A percentile compares a stretch with the other conserved stretches of the same genome.
Evolutionary conservation across 805 yeast genomes (phyloP).

Genomic region (Clavispora fructus): DNA sequence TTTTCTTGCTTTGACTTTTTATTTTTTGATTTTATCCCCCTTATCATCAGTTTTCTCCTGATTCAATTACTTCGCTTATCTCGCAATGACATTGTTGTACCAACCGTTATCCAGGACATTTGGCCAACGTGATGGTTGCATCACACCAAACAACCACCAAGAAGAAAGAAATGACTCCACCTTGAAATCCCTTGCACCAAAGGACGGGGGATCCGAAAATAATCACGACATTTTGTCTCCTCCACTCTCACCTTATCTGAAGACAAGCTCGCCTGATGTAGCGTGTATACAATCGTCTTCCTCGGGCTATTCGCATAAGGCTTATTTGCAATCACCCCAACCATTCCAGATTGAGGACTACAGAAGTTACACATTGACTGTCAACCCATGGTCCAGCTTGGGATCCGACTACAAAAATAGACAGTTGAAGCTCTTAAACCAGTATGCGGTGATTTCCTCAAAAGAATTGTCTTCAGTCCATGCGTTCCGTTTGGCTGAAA

Average conservation of each 20-base stretch:
- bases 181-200: background rate
- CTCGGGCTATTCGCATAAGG: constrained; percentile 8
- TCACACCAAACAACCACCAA: constrained; percentile 23
- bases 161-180: constrained; percentile 3
- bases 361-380: constrained; percentile 41
- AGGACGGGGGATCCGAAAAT: background rate
- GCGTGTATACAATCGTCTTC: background rate
- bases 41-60: background rate
- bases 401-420: constrained; percentile 41
- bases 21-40: constrained; percentile 6
- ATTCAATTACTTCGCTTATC: background rate
- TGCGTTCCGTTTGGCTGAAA: constrained; percentile 2
- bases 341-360: constrained; percentile 47
- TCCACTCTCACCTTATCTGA: constrained; percentile 23
- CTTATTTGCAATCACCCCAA: constrained; percentile 15
- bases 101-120: constrained; percentile 29
- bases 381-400: constrained; percentile 48
- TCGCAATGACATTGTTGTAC: constrained; percentile 25
- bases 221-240: constrained; percentile 22
- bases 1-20: background rate
- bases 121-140: constrained; percentile 28
- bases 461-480: constrained; percentile 5
- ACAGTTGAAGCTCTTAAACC: constrained; percentile 49
- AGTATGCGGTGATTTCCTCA: constrained; percentile 36
- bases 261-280: constrained; percentile 8